Evolutionary conservation across 2,329 filamentous ascomycete genomes (phyloP).

Genomic region (Periconia digitata): DNA sequence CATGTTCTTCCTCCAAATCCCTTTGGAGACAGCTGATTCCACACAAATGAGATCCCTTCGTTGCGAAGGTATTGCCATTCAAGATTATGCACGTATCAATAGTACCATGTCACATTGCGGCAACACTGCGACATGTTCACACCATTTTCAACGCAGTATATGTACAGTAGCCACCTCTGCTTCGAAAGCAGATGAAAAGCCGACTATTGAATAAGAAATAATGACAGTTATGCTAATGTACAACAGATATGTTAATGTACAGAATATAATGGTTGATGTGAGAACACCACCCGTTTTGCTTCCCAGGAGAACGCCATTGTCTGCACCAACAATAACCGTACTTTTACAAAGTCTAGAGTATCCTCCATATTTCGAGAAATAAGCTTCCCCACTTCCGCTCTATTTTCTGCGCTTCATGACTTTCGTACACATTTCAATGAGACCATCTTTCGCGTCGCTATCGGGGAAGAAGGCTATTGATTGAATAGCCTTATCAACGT

Average conservation of each 20-base stretch:
- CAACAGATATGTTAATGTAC: no score
- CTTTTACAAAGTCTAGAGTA: background rate
- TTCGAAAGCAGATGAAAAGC: no score
- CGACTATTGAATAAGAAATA: background rate
- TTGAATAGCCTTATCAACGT: slow-evolving; percentile 81
- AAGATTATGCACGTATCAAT: background rate
- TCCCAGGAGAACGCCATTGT: background rate
- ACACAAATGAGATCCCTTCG: background rate
- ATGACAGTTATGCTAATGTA: background rate
- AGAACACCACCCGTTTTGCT: background rate
- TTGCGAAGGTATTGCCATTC: background rate
- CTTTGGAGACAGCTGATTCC: slow-evolving; percentile 10
- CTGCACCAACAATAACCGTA: slow-evolving; percentile 2
- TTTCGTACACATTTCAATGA: slow-evolving; percentile 93
- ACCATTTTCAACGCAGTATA: slow-evolving; percentile 7
- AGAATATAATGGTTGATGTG: background rate
- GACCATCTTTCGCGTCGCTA: slow-evolving; percentile 89
- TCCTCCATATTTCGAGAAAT: background rate
- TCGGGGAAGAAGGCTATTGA: slow-evolving; percentile 85
- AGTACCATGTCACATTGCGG: background rate
- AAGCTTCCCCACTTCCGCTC: background rate
- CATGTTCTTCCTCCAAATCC: slow-evolving; percentile 23
- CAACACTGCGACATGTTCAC: background rate
- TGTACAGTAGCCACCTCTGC: no score
- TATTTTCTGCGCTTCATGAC: slow-evolving; percentile 87